Conservation (phyloP, 2,329 filamentous ascomycete species). For the Aspergillus sp. region DNA sequence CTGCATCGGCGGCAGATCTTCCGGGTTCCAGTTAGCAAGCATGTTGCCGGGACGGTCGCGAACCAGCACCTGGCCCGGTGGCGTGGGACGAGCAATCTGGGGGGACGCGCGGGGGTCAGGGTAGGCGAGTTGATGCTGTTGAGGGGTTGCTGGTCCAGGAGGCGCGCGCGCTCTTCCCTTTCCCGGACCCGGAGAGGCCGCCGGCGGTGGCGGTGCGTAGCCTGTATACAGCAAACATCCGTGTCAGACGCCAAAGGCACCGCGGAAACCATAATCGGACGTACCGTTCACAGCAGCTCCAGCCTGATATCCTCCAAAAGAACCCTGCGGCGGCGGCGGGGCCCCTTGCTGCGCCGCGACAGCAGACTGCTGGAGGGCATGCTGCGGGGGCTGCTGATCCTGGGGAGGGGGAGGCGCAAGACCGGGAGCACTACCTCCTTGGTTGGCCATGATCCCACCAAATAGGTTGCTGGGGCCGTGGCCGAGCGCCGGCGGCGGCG, state of each 20-base stretch:
- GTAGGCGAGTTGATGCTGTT: conserved; percentile 81
- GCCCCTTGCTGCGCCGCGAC: conserved; percentile 49
- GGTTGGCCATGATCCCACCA: conserved; percentile 89
- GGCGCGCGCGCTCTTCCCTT: conserved; percentile 56
- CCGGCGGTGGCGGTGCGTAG: conserved; percentile 72
- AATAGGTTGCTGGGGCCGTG: conserved; percentile 86
- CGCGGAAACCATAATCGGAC: conserved; percentile 20
- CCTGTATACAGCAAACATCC: conserved; percentile 39
- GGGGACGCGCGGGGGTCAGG: conserved; percentile 74
- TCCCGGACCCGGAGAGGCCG: conserved; percentile 75
- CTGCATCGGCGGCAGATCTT: conserved; percentile 71
- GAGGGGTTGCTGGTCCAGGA: conserved; percentile 69
- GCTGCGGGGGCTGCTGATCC: conserved; percentile 51
- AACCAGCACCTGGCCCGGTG: conserved; percentile 47
- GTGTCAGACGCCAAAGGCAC: conserved; percentile 41
- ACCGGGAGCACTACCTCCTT: conserved; percentile 73
- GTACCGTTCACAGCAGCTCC: conserved; percentile 54
- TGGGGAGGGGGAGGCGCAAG: conserved; percentile 67
- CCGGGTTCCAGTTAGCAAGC: conserved; percentile 77
- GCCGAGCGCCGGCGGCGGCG: conserved; percentile 74
- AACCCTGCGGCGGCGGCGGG: conserved; percentile 61
- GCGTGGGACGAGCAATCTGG: conserved; percentile 74
- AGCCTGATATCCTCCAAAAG: conserved; percentile 62
- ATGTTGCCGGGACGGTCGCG: conserved; percentile 53
- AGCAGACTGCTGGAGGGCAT: conserved; percentile 51